Conservation (phyloP, 768 basidiomycete genomes). For the Phlebiopsis flavidoalba region DNA sequence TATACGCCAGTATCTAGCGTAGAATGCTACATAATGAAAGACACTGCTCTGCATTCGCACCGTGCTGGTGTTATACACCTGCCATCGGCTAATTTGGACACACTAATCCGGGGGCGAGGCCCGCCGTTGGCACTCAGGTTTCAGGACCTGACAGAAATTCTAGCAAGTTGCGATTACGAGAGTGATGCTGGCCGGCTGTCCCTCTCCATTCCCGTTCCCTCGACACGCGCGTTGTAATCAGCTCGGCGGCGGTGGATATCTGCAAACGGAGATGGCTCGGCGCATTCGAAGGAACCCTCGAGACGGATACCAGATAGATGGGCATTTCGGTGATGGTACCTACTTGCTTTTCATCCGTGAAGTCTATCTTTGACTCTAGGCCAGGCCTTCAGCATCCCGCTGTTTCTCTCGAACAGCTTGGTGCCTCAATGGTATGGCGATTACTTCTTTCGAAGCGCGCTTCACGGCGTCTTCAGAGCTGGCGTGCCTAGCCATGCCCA, state of each 20-base stretch:
- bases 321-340: too few species aligned
- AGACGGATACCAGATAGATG: too few species aligned
- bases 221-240: neutral
- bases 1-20: too few species aligned
- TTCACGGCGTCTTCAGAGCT: too few species aligned
- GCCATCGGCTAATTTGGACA: neutral
- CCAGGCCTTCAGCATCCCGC: too few species aligned
- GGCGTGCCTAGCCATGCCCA: too few species aligned
- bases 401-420: too few species aligned
- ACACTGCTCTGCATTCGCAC: neutral
- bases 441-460: too few species aligned
- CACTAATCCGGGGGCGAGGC: neutral
- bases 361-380: too few species aligned
- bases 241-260: neutral
- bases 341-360: too few species aligned
- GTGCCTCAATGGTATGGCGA: too few species aligned
- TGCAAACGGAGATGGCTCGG: neutral
- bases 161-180: neutral
- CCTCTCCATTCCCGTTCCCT: neutral
- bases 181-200: neutral
- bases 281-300: neutral
- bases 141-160: neutral
- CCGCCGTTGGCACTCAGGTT: neutral
- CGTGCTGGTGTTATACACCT: neutral
- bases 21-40: neutral